phyloP scores from a whole-genome alignment of 192 early-diverging fungal genomes.

The Mortierella alpina region DNA sequence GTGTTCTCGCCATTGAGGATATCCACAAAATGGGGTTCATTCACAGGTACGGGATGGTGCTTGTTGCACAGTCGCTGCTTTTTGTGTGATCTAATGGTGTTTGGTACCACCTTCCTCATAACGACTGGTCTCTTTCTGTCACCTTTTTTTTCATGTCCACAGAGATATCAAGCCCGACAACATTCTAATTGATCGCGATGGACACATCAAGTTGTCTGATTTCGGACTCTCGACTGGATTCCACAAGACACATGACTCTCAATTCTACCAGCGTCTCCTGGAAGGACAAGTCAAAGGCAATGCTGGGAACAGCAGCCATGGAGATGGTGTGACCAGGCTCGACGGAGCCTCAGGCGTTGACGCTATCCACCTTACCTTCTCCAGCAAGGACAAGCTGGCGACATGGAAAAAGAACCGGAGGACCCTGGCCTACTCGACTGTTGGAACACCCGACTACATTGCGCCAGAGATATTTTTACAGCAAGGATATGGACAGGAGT shows the following conservation, averaged over 20 bases:
- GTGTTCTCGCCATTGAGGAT: slow-evolving; percentile 90
- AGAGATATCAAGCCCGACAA: slow-evolving; percentile 90
- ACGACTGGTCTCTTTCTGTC: not conserved
- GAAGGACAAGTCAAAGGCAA: slow-evolving; percentile 73
- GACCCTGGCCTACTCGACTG: slow-evolving; percentile 95
- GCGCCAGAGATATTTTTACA: slow-evolving; percentile 96
- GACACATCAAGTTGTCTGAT: slow-evolving; percentile 99
- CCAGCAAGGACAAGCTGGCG: slow-evolving; percentile 92
- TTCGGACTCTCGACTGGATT: slow-evolving; percentile 99
- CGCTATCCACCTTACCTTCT: slow-evolving; percentile 93
- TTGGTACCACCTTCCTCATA: not conserved
- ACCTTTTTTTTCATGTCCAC: not conserved
- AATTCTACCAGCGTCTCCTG: slow-evolving; percentile 89
- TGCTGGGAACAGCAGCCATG: slow-evolving; percentile 35
- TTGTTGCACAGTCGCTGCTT: not conserved
- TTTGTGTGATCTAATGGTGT: not conserved
- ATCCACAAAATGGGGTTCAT: slow-evolving; percentile 96
- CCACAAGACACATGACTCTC: slow-evolving; percentile 98
- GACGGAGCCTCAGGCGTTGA: slow-evolving; percentile 59
- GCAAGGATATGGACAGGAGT: slow-evolving; percentile 96
- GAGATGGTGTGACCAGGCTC: slow-evolving; percentile 43
- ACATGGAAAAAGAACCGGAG: slow-evolving; percentile 99
- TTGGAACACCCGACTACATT: slow-evolving; percentile 96
- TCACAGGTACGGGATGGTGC: slow-evolving; percentile 73
- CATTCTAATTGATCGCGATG: slow-evolving; percentile 95